phyloP scores from a whole-genome alignment of 2,329 filamentous ascomycete species.

The Ceratocystis papillata region DNA sequence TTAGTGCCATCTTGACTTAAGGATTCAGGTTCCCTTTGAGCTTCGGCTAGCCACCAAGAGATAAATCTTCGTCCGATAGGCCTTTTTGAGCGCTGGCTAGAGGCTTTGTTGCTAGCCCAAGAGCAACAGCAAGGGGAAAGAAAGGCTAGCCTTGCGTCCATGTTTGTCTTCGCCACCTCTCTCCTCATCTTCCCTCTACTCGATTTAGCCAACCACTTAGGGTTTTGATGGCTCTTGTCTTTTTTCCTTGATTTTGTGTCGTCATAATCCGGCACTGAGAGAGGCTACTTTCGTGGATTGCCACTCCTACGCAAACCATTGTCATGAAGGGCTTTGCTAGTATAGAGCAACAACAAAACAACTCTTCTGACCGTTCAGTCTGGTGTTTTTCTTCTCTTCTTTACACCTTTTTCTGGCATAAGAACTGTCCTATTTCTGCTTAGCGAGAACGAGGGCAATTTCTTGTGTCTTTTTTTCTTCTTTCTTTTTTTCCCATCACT shows the following conservation, averaged over 20 bases:
- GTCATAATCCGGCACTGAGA: neutral
- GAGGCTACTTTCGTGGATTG: neutral
- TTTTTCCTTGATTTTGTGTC: neutral
- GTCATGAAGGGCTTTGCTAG: neutral
- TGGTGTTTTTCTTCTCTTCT: neutral
- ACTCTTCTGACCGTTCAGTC: neutral
- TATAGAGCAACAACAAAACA: neutral
- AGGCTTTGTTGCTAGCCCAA: neutral
- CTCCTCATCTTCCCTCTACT: neutral
- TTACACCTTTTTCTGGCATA: neutral
- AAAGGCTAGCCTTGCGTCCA: neutral
- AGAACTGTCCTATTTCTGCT: neutral
- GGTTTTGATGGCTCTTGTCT: neutral
- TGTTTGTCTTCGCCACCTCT: neutral
- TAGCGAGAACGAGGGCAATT: neutral
- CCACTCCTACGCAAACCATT: neutral
- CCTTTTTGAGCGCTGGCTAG: neutral
- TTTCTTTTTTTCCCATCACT: neutral
- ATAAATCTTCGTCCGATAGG: neutral
- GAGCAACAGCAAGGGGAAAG: neutral
- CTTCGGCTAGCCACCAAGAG: slow-evolving; percentile 1
- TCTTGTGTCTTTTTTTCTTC: neutral
- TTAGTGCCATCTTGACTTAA: slow-evolving; percentile 6
- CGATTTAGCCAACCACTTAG: neutral
- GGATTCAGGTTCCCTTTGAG: neutral